Conservation (phyloP, 768 basidiomycete species). For the Trametes elegans region DNA sequence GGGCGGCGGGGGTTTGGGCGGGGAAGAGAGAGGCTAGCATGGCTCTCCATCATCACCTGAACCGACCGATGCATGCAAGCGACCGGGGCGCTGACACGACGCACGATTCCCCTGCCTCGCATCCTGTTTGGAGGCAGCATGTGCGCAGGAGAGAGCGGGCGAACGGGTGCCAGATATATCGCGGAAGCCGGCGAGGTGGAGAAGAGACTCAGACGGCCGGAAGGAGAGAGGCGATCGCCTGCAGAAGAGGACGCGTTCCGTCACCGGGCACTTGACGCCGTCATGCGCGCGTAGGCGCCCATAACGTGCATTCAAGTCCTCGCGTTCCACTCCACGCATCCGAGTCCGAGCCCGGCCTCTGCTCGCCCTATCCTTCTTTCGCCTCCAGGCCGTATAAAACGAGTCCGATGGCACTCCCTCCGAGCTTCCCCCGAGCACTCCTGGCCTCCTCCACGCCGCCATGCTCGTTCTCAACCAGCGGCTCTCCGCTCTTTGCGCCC, state of each 20-base stretch:
- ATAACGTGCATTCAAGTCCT: not conserved
- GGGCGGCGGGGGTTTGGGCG: not conserved
- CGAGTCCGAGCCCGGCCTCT: not conserved
- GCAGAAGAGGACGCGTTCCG: conserved; percentile 7
- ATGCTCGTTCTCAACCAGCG: conserved; percentile 16
- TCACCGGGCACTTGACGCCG: conserved; percentile 10
- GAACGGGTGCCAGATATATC: too few relatives aligned
- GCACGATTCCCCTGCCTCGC: not conserved
- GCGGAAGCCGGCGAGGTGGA: not conserved
- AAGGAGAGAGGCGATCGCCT: not conserved
- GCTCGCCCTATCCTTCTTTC: not conserved
- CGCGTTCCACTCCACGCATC: not conserved
- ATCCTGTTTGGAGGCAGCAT: not conserved
- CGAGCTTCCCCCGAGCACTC: conserved; percentile 13
- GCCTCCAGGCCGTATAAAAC: not conserved
- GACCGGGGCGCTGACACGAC: not conserved
- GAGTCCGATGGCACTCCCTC: not conserved
- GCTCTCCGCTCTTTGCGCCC: conserved; percentile 18
- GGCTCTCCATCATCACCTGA: conserved; percentile 2
- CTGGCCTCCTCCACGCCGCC: conserved; percentile 1
- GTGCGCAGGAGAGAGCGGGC: not conserved
- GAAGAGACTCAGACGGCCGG: not conserved
- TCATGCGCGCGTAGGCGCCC: not conserved
- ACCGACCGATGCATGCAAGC: not conserved
- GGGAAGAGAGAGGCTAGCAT: not conserved